These are phyloP conservation scores for Aspergillus fijiensis DNA, from an alignment of 2,329 filamentous ascomycete species.

Conservation along the genomic window DNA sequence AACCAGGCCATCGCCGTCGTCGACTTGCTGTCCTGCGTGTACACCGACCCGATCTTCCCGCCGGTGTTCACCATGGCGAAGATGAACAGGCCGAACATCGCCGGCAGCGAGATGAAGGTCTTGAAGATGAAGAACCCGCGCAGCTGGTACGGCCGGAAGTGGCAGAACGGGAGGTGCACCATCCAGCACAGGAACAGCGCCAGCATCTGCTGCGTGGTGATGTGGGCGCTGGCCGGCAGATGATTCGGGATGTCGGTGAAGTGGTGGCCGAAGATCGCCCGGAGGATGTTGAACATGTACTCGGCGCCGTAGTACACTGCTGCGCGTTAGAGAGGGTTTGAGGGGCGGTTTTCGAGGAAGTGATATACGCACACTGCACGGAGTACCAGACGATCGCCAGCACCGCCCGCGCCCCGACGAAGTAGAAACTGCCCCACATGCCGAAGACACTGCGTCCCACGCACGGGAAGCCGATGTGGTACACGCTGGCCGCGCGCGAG, in stretches of 20 bases:
- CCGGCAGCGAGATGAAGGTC: conserved; percentile 39
- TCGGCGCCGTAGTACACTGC: conserved; percentile 14
- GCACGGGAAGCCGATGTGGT: conserved; percentile 46
- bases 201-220: conserved; percentile 37
- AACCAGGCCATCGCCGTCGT: conserved; percentile 30
- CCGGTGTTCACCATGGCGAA: conserved; percentile 44
- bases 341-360: too few species aligned
- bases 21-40: conserved; percentile 15
- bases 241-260: conserved; percentile 30
- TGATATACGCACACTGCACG: conserved; percentile 18
- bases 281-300: conserved; percentile 25
- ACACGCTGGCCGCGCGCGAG: conserved; percentile 43
- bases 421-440: conserved; percentile 47
- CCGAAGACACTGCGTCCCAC: conserved; percentile 43
- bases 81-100: conserved; percentile 41
- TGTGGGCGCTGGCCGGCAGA: conserved; percentile 25
- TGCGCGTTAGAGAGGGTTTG: conserved; percentile 2
- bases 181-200: conserved; percentile 43
- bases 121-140: conserved; percentile 50
- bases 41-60: conserved; percentile 32
- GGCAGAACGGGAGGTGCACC: conserved; percentile 44
- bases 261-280: conserved; percentile 33
- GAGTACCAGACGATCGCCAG: conserved; percentile 45
- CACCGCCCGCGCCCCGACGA: conserved; percentile 42
- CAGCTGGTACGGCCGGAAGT: conserved; percentile 48